phyloP scores from a whole-genome alignment of 306 rosid species.

The Astragalus glycyphyllos region DNA sequence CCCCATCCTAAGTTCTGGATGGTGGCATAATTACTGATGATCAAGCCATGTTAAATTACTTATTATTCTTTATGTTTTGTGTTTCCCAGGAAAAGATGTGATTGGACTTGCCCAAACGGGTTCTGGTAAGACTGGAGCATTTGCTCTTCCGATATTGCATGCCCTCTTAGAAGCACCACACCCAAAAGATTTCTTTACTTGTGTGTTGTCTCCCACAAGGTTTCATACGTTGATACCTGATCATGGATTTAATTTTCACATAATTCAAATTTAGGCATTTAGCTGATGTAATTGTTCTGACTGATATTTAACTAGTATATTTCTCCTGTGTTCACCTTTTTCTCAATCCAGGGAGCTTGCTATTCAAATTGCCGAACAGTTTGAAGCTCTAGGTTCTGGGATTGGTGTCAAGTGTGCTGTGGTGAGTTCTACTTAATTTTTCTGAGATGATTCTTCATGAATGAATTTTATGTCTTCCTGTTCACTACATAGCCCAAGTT shows the following conservation, averaged over 20 bases:
- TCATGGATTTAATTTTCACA: conserved; percentile 19
- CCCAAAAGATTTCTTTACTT: conserved; percentile 69
- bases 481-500: conserved; percentile 26
- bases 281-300: background rate
- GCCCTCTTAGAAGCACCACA: conserved; percentile 71
- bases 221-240: conserved; percentile 46
- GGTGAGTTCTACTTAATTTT: conserved; percentile 62
- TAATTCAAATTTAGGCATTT: background rate
- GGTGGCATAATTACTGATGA: background rate
- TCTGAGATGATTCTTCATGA: background rate
- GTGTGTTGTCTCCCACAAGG: conserved; percentile 92
- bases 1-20: background rate
- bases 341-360: conserved; percentile 82
- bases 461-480: background rate
- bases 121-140: conserved; percentile 95
- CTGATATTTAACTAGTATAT: background rate
- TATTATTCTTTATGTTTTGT: conserved; percentile 16
- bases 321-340: conserved; percentile 30
- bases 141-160: conserved; percentile 90
- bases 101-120: conserved; percentile 95
- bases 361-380: conserved; percentile 89
- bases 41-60: background rate
- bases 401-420: conserved; percentile 75
- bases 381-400: conserved; percentile 84
- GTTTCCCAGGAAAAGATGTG: conserved; percentile 76